These are phyloP conservation scores for Fusarium praegraminearum DNA, from an alignment of 2,329 filamentous ascomycete genomes.

Conservation along the genomic window DNA sequence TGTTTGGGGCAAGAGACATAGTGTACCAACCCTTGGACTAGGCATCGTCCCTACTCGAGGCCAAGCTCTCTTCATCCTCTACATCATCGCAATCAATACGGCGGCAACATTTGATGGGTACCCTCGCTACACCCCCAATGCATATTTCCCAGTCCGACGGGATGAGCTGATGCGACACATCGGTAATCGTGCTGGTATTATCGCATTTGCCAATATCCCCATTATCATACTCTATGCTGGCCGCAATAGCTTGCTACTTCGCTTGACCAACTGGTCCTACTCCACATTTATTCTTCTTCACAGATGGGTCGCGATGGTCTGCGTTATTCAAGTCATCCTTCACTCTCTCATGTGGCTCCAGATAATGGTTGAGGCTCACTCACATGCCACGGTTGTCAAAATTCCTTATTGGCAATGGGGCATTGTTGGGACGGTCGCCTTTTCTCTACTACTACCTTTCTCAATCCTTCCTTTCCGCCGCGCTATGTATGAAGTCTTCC, in stretches of 20 bases:
- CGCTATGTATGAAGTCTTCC: slow-evolving; percentile 58
- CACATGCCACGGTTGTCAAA: slow-evolving; percentile 47
- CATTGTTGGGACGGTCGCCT: slow-evolving; percentile 54
- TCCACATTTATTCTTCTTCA: slow-evolving; percentile 63
- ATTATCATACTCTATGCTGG: slow-evolving; percentile 59
- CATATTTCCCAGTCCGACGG: slow-evolving; percentile 41
- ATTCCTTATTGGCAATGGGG: slow-evolving; percentile 60
- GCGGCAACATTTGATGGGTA: slow-evolving; percentile 51
- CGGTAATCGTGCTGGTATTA: slow-evolving; percentile 55
- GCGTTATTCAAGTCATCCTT: slow-evolving; percentile 58
- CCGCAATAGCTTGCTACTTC: slow-evolving; percentile 62
- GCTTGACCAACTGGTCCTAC: slow-evolving; percentile 62
- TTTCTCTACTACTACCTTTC: slow-evolving; percentile 49
- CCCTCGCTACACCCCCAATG: slow-evolving; percentile 44
- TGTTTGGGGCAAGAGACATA: slow-evolving; percentile 43
- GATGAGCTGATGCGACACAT: slow-evolving; percentile 53
- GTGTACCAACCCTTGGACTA: slow-evolving; percentile 41
- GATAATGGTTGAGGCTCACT: slow-evolving; percentile 47
- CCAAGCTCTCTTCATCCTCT: slow-evolving; percentile 58
- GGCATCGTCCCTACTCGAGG: slow-evolving; percentile 56
- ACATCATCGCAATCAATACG: slow-evolving; percentile 55
- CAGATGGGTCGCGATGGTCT: slow-evolving; percentile 61
- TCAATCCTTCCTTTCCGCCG: slow-evolving; percentile 54
- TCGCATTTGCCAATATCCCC: slow-evolving; percentile 57
- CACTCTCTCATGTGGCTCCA: slow-evolving; percentile 60